Evolutionary conservation across 306 rosid genomes (phyloP).

Genomic region (Myrica gale): DNA sequence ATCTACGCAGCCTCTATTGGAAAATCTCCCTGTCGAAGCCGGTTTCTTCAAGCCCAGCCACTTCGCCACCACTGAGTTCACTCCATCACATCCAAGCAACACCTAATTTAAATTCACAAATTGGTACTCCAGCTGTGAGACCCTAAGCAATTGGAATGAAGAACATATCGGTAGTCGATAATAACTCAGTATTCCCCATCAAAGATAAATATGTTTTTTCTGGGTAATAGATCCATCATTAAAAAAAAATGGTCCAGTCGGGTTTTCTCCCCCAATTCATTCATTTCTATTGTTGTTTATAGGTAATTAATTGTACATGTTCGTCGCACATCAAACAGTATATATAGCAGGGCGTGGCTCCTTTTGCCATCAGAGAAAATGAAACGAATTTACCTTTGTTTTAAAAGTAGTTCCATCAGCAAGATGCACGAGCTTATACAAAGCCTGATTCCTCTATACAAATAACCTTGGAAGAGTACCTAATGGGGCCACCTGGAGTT

Average conservation of each 20-base stretch:
- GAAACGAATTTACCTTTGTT: constrained; percentile 45
- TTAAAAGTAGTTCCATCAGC: constrained; percentile 56
- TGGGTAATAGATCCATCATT: background rate
- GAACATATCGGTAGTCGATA: background rate
- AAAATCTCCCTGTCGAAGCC: constrained; percentile 42
- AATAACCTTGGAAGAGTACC: constrained; percentile 67
- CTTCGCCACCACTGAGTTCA: constrained; percentile 69
- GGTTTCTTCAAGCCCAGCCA: constrained; percentile 67
- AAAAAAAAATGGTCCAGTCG: background rate
- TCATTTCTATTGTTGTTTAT: background rate
- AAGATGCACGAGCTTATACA: constrained; percentile 61
- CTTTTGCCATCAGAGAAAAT: background rate
- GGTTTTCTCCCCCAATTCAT: background rate
- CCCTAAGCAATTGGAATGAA: background rate
- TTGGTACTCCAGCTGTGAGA: background rate
- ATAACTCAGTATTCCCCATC: background rate
- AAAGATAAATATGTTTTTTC: no score
- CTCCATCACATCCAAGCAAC: constrained; percentile 81
- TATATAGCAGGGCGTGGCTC: no score
- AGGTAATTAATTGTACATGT: background rate
- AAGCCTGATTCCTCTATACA: constrained; percentile 59
- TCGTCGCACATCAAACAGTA: background rate
- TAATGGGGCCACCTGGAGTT: constrained; percentile 67
- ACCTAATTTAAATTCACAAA: constrained; percentile 5
- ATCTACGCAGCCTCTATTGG: constrained; percentile 45